These are phyloP conservation scores for Rubus idaeus DNA, from an alignment of 306 rosid genomes.

Conservation along the genomic window DNA sequence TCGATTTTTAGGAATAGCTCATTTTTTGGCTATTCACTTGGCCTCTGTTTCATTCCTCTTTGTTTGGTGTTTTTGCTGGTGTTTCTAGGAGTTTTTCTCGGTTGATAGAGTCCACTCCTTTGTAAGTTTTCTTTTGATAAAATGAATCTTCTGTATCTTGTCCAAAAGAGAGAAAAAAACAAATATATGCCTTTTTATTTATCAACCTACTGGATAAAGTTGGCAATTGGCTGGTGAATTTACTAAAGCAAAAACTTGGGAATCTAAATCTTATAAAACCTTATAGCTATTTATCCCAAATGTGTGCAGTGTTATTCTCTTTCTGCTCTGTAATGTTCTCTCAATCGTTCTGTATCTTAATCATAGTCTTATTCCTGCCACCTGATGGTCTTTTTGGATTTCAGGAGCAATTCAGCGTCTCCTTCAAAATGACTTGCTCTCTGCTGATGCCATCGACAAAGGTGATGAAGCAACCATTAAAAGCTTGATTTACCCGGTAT, in stretches of 20 bases:
- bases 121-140: too few species aligned
- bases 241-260: not conserved
- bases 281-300: not conserved
- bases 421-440: constrained; percentile 61
- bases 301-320: not conserved
- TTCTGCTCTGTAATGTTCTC: constrained; percentile 8
- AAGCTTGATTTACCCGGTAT: constrained; percentile 86
- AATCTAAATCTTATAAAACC: not conserved
- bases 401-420: constrained; percentile 88
- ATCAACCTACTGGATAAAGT: not conserved
- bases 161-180: too few species aligned
- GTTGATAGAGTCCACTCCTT: too few species aligned
- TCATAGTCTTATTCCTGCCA: constrained; percentile 25
- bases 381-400: constrained; percentile 31
- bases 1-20: not conserved
- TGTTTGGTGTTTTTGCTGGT: not conserved
- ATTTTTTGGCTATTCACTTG: not conserved
- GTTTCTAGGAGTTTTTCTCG: too few species aligned
- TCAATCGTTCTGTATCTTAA: constrained; percentile 7
- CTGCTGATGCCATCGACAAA: constrained; percentile 70
- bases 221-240: not conserved
- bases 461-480: constrained; percentile 77
- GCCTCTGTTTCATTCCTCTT: not conserved
- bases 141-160: too few species aligned
- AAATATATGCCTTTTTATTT: too few species aligned